These are phyloP conservation scores for Aspergillus jensenii DNA, from an alignment of 2,329 filamentous ascomycete genomes.

Conservation along the genomic window DNA sequence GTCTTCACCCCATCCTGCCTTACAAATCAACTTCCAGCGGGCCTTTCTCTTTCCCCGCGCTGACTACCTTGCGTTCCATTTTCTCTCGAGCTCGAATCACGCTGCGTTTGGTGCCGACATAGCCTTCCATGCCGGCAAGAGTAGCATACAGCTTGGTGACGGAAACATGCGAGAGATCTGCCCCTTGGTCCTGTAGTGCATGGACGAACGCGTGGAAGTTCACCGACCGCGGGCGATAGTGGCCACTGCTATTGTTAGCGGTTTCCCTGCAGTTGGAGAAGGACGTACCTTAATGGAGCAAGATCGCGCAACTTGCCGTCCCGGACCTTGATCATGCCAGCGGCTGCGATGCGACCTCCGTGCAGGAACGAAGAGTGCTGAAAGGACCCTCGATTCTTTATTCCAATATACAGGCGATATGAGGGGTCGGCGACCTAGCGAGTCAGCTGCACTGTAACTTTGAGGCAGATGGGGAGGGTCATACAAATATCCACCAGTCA, in stretches of 20 bases:
- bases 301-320: slow-evolving; percentile 73
- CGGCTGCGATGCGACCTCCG: slow-evolving; percentile 76
- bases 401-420: slow-evolving; percentile 78
- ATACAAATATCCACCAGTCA: slow-evolving; percentile 88
- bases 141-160: slow-evolving; percentile 82
- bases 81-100: slow-evolving; percentile 23
- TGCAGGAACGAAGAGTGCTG: slow-evolving; percentile 90
- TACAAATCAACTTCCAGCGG: neutral
- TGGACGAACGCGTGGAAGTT: slow-evolving; percentile 83
- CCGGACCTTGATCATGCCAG: slow-evolving; percentile 82
- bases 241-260: slow-evolving; percentile 60
- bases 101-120: slow-evolving; percentile 61
- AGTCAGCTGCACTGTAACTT: neutral
- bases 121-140: slow-evolving; percentile 78
- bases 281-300: slow-evolving; percentile 53
- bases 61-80: slow-evolving; percentile 8
- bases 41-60: neutral
- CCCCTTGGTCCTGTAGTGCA: slow-evolving; percentile 68
- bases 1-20: neutral
- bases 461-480: slow-evolving; percentile 13
- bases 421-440: slow-evolving; percentile 65
- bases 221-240: slow-evolving; percentile 79
- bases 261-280: neutral
- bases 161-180: slow-evolving; percentile 75
- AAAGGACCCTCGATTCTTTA: slow-evolving; percentile 84